A percentile compares a stretch with the other conserved stretches of the same genome.
phyloP scores from a whole-genome alignment of 1,284 basidiomycete genomes.

The Leccinum solheimii region DNA sequence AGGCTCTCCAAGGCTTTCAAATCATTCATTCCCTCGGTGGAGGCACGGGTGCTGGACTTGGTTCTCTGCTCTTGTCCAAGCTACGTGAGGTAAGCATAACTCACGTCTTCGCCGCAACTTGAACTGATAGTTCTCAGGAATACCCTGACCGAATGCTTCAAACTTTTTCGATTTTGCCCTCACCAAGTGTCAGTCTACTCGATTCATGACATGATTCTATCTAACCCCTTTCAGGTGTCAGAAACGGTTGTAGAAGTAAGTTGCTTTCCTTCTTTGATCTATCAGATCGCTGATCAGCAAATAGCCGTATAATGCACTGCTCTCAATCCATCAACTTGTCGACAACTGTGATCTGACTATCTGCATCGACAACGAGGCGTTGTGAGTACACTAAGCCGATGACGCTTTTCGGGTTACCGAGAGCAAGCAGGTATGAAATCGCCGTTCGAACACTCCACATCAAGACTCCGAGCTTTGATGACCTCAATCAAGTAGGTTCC shows the following conservation, averaged over 20 bases:
- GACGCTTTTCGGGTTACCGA: neutral
- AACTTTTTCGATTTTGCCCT: conserved; percentile 91
- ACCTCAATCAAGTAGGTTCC: conserved; percentile 74
- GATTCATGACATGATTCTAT: neutral
- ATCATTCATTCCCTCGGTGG: conserved; percentile 92
- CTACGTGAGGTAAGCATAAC: conserved; percentile 64
- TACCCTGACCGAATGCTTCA: conserved; percentile 92
- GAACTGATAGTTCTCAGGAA: conserved; percentile 50
- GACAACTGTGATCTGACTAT: conserved; percentile 91
- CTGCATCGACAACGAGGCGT: conserved; percentile 92
- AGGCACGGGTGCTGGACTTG: conserved; percentile 88
- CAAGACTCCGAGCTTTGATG: conserved; percentile 67
- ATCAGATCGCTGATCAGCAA: conserved; percentile 3
- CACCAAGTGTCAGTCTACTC: conserved; percentile 68
- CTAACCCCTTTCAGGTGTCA: conserved; percentile 60
- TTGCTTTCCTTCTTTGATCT: neutral
- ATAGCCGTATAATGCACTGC: conserved; percentile 86
- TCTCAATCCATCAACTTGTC: conserved; percentile 89
- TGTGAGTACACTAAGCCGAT: conserved; percentile 47
- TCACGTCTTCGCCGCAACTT: neutral
- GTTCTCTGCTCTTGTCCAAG: conserved; percentile 81
- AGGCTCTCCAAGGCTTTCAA: conserved; percentile 93
- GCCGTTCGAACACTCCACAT: conserved; percentile 75
- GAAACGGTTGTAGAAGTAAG: conserved; percentile 90
- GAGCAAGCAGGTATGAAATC: conserved; percentile 70